phyloP scores from a whole-genome alignment of 2,329 filamentous ascomycete species.

The Cryphonectria parasitica region DNA sequence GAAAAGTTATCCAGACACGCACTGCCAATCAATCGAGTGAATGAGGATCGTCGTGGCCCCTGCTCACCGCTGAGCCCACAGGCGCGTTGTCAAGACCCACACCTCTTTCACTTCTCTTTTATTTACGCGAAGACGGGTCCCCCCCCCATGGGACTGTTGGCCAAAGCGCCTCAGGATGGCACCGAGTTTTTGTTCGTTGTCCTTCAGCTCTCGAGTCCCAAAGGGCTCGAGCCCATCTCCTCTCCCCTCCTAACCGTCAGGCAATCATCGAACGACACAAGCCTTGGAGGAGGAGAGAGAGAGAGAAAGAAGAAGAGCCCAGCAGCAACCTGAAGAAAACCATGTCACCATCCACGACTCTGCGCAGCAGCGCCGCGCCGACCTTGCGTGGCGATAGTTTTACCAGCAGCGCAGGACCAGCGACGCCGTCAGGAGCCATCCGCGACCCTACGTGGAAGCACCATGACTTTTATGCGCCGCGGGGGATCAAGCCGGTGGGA shows the following conservation, averaged over 20 bases:
- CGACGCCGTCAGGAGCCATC: neutral
- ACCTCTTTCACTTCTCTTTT: neutral
- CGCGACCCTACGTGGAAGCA: conserved; percentile 14
- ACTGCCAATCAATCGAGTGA: neutral
- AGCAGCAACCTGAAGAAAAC: neutral
- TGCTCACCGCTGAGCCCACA: conserved; percentile 19
- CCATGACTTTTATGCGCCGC: conserved; percentile 14
- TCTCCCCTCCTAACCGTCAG: no score
- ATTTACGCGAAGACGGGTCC: neutral
- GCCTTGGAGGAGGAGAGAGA: neutral
- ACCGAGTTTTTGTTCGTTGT: neutral
- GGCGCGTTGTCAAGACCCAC: conserved; percentile 17
- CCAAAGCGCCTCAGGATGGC: conserved; percentile 4
- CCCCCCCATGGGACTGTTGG: conserved; percentile 2
- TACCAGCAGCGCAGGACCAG: conserved; percentile 5
- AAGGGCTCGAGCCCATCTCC: no score
- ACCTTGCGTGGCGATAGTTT: conserved; percentile 8
- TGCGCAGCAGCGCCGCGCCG: neutral
- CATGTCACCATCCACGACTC: conserved; percentile 9
- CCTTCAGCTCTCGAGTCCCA: neutral
- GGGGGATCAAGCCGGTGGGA: conserved; percentile 6
- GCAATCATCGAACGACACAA: neutral
- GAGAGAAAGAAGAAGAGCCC: neutral
- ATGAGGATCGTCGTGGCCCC: conserved; percentile 14
- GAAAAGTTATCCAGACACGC: neutral